Evolutionary conservation across 352 stramenopile species (phyloP).

Genomic region (Proteromonas lacertae): DNA sequence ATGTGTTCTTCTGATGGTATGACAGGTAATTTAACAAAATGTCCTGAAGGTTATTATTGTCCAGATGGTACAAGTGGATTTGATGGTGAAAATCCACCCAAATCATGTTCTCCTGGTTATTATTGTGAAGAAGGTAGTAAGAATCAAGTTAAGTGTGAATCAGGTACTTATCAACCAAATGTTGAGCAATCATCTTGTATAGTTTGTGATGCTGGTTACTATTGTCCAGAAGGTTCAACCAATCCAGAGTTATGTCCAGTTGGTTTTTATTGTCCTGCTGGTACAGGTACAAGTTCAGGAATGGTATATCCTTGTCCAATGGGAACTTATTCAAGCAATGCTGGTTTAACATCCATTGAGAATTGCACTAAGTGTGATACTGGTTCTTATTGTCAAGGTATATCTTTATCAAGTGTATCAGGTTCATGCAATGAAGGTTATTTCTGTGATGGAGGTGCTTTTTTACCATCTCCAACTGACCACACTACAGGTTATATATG

Average conservation of each 20-base stretch:
- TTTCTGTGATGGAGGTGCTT: constrained; percentile 31
- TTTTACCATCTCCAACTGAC: constrained; percentile 17
- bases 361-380: constrained; percentile 29
- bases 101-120: constrained; percentile 12
- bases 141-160: constrained; percentile 16
- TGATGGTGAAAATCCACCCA: constrained; percentile 4
- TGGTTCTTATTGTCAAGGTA: constrained; percentile 23
- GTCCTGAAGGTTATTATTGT: constrained; percentile 1
- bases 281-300: constrained; percentile 6
- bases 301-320: not conserved
- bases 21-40: not conserved
- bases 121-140: constrained; percentile 26
- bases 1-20: constrained; percentile 16
- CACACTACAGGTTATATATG: constrained; percentile 29
- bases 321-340: constrained; percentile 14
- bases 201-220: constrained; percentile 16
- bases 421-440: constrained; percentile 27
- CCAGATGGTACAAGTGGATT: not conserved
- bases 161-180: constrained; percentile 11
- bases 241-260: constrained; percentile 23
- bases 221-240: constrained; percentile 19
- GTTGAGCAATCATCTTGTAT: constrained; percentile 2
- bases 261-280: constrained; percentile 6
- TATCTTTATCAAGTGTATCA: constrained; percentile 23
- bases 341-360: not conserved